Conservation (phyloP, 352 stramenopile species). For the Phytopythium vexans region DNA sequence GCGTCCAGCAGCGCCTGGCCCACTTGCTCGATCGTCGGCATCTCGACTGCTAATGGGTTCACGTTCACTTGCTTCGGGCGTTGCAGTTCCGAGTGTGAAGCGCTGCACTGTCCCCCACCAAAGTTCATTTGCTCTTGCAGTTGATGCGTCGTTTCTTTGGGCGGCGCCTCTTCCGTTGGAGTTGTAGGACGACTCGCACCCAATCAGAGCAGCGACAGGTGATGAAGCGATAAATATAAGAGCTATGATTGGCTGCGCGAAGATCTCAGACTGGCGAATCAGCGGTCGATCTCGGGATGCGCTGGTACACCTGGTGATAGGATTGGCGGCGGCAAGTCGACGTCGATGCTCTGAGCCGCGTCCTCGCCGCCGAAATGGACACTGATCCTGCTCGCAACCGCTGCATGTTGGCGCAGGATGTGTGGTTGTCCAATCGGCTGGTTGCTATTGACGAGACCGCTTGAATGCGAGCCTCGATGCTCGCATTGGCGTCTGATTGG, state of each 20-base stretch:
- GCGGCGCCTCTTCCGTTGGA: neutral
- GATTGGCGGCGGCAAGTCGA: too few relatives aligned
- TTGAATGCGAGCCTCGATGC: too few relatives aligned
- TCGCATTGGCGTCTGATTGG: too few relatives aligned
- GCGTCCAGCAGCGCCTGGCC: constrained; percentile 51
- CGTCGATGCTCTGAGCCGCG: too few relatives aligned
- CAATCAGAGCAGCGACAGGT: constrained; percentile 11
- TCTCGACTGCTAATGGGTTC: constrained; percentile 7
- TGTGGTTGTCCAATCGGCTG: too few relatives aligned
- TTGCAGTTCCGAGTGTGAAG: neutral
- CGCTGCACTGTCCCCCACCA: neutral
- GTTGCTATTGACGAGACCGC: too few relatives aligned
- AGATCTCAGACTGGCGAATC: constrained; percentile 22
- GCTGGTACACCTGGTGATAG: neutral
- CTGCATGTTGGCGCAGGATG: too few relatives aligned
- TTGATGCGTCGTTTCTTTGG: neutral
- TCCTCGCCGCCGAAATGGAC: too few relatives aligned
- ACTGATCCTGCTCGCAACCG: too few relatives aligned
- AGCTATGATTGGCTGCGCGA: neutral
- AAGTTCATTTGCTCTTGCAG: neutral
- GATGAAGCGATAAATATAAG: constrained; percentile 4
- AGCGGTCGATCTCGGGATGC: neutral
- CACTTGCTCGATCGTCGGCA: constrained; percentile 45
- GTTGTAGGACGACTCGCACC: neutral
- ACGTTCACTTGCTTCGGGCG: neutral